Evolutionary conservation across 2,329 filamentous ascomycete species (phyloP), one percentile per base, ranked within the genome.

Genomic region (Pezicula rhizophila): DNA sequence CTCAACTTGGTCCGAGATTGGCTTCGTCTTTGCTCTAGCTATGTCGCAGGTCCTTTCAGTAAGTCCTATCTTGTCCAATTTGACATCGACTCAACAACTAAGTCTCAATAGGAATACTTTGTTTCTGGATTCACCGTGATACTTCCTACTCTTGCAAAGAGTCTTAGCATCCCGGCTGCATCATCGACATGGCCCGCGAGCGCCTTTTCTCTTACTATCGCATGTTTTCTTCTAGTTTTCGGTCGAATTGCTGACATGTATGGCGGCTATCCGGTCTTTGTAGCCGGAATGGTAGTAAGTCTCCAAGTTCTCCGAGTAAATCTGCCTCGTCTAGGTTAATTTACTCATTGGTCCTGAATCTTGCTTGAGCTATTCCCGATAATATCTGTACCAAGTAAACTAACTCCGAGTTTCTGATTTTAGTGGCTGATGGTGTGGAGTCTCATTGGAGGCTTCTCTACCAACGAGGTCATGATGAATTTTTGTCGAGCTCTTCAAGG

Each of bases 51-150:
- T 82, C 20, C 66, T 82, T 37, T 70, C 76, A 14, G 74, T 76
- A 64, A 53, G 70, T 40, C 3, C 12, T 8, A 37, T 38, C 6
- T 5, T 33, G 28, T 38, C 26, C 18, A 7, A 11, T 10, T 39
- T 46, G 25, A 5, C n/a, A 8, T 42, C 54, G 28, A 17, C 15
- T 26, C 35, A 12, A 33, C 8, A 45, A 18, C 49, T 55, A 46
- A 57, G 44, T 20, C 23, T 14, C 26, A 8, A 25, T 51, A 76
- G 70, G 82, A 85, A 65, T 85, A 80, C 60, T 81, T 80, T 53
- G 75, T 92, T 45, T 86, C 83, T 42, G 89, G 89, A 28, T 93
- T 91, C 64, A 78, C 77, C 51, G 84, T 85, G 56, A 78, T 92
- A 23, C 66, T 91, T 0, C 87, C 88, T 1, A 79, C 79, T 0